These are phyloP conservation scores for Kodamaea laetipori DNA, from an alignment of 805 yeast species.

Conservation along the genomic window DNA sequence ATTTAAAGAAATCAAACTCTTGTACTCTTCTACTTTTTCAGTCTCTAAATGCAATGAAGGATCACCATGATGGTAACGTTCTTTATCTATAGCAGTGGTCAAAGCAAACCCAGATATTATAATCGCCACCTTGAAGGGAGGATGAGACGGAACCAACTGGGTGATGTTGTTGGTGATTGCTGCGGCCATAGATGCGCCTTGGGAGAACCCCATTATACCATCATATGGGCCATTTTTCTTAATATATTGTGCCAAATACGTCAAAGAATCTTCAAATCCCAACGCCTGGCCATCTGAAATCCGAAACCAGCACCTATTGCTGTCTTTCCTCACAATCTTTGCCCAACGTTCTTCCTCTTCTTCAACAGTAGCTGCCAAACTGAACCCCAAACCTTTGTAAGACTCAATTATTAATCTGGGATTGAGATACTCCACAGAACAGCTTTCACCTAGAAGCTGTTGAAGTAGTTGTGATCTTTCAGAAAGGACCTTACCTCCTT, in stretches of 20 bases:
- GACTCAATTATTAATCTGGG: constrained; percentile 31
- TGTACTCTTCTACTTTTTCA: constrained; percentile 28
- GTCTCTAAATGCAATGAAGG: constrained; percentile 15
- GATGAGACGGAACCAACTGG: constrained; percentile 25
- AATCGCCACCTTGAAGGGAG: constrained; percentile 30
- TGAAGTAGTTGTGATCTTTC: constrained; percentile 37
- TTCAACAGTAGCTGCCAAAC: constrained; percentile 23
- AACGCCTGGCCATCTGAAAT: constrained; percentile 23
- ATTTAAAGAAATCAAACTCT: constrained; percentile 20
- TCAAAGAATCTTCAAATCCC: constrained; percentile 32
- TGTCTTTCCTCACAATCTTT: constrained; percentile 26
- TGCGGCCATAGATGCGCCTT: constrained; percentile 44
- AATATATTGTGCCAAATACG: constrained; percentile 30
- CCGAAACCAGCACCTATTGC: constrained; percentile 44
- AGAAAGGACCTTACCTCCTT: constrained; percentile 35
- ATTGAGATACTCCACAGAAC: constrained; percentile 36
- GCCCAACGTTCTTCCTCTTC: constrained; percentile 36
- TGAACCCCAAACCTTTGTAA: constrained; percentile 33
- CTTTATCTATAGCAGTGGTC: constrained; percentile 23
- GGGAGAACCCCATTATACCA: constrained; percentile 46
- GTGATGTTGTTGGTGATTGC: constrained; percentile 28
- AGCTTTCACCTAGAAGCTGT: constrained; percentile 28
- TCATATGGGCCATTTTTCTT: constrained; percentile 42
- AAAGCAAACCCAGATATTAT: constrained; percentile 41
- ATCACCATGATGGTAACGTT: background rate